Evolutionary conservation across 2,329 filamentous ascomycete genomes (phyloP), one percentile per base, ranked within the genome.

Genomic region (Fusarium pininemorale): DNA sequence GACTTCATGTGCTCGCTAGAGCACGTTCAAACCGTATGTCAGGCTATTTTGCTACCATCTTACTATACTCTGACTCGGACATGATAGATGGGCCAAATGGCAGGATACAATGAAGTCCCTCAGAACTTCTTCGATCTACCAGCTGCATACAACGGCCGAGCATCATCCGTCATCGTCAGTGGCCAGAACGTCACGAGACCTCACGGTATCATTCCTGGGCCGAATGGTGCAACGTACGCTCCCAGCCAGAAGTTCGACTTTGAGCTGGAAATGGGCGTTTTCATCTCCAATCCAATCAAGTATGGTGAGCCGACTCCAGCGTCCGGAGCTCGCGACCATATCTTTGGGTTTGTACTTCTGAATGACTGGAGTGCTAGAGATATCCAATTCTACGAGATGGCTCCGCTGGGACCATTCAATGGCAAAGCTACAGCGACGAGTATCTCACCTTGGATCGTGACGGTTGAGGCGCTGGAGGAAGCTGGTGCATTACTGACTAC

Each of bases 11-110:
- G 55, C 41, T 57, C 55, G 6, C 39, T 57, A 0, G 55, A 57
- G 4, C 55, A 57, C 24, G 55, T 47, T 10, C 18, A 47, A 9
- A 57, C 38, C 9, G 55, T 47, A 47, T 9, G 39, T 16, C 8
- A 26, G 6, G 2, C 7, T 15, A 28, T 12, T 6, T n/a, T 3
- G 0, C 8, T 8, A 28, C 8, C 11, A 15, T 14, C 4, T 7
- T 3, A 18, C 11, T 2, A 1, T 7, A 1, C 5, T 14, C 37
- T 39, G 37, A 55, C 53, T 5, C 1, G n/a, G 1, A 24, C 2
- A 24, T 32, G 2, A n/a, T 15, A 56, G 53, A 56, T 56, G 53
- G 53, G 53, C 12, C 3, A 10, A 2, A 28, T 56, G 26, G 26
- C 38, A 6, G 53, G 53, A 18, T 42, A 32, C 9, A 56, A 4